Evolutionary conservation across 2,329 filamentous ascomycete species (phyloP), one percentile per base, ranked within the genome.

Genomic region (Apiospora malaysiana): DNA sequence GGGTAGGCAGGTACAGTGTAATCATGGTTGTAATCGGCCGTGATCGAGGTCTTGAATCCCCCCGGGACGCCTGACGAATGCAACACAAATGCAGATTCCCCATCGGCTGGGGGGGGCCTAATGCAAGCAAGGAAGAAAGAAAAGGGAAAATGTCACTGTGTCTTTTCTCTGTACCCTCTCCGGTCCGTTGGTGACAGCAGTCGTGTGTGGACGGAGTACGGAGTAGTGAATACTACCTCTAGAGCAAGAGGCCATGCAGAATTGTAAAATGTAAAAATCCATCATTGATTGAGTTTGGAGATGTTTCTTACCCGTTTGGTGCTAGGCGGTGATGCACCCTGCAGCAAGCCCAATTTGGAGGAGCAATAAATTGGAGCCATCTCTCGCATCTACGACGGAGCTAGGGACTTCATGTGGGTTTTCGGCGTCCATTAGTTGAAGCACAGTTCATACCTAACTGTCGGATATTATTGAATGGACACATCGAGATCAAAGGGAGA

Each of bases 291-390:
- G 56, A 63, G 32, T 63, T 63, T 63, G 40, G 56, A 40, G 56
- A 63, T 63, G 56, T 40, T 21, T 63, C 56, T 63, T 63, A 40
- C 56, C 56, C 32, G 32, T 40, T 63, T 32, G 3, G 56, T 40
- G 27, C 56, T 63, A 63, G 56, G 18, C 27, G 42, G 10, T n/a
- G 56, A 63, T n/a, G 56, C 56, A 63, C 56, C 56, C 56, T 63
- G 56, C 56, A 63, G 56, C 56, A 63, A 63, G 56, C 56, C 56
- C 56, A 63, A 63, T 63, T 63, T 63, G 56, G 56, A 63, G 56
- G 56, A 63, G 56, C 56, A n/a, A 63, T 63, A 63, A 56, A 63
- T 63, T 63, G 56, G 56, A 40, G 32, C 56, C 51, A 59, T 59
- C 56, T 63, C 56, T 40, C 56, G 56, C 27, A 63, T 63, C 56